phyloP scores from a whole-genome alignment of 148 eudicot species.

The Vaccinium myrtillus region DNA sequence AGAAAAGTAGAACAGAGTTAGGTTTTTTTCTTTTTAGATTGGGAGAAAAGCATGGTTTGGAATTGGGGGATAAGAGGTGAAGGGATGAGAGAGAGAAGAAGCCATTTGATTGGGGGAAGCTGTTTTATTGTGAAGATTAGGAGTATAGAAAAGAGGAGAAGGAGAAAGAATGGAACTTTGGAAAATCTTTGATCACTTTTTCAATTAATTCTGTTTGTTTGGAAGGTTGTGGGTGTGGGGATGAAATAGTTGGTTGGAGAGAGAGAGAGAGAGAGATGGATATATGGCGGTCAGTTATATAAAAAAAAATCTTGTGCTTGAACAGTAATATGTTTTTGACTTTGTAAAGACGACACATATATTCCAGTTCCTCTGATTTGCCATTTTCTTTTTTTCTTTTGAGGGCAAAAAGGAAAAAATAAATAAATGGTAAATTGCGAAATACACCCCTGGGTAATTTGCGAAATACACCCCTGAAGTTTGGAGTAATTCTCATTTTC shows the following conservation, averaged over 20 bases:
- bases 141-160: not conserved
- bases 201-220: not conserved
- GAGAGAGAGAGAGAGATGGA: not conserved
- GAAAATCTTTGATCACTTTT: not conserved
- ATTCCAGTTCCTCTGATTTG: not conserved
- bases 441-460: not conserved
- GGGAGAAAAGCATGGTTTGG: constrained; percentile 16
- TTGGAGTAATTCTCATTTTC: not conserved
- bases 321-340: constrained; percentile 5
- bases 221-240: not conserved
- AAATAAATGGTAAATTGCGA: not conserved
- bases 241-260: not conserved
- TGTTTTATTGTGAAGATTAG: not conserved
- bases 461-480: not conserved
- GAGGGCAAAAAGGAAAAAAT: not conserved
- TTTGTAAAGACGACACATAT: constrained; percentile 2
- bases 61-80: constrained; percentile 14
- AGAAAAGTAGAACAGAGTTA: not conserved
- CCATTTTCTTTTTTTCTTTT: not conserved
- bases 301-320: not conserved
- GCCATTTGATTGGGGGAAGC: not conserved
- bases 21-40: constrained; percentile 7
- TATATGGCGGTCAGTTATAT: not conserved
- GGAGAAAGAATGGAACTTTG: not conserved
- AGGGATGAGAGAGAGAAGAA: constrained; percentile 14